Evolutionary conservation across 495 filamentous ascomycete genomes (phyloP).

Genomic region (Daldinia bambusicola): DNA sequence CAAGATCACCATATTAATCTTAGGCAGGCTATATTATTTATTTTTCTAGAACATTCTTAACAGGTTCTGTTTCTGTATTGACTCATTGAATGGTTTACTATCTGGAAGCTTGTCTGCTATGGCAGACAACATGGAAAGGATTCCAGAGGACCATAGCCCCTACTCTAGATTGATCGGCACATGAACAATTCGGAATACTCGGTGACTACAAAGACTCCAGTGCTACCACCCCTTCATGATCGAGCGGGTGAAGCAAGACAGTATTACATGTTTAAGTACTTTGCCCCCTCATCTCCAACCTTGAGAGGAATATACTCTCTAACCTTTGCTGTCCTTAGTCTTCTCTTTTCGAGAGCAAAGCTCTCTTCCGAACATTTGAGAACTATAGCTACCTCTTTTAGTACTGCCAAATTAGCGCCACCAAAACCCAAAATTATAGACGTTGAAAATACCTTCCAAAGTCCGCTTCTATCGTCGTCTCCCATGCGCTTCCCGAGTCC

Average conservation of each 20-base stretch:
- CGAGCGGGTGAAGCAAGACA: background rate
- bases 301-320: background rate
- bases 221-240: slow-evolving; percentile 4
- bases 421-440: background rate
- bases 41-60: no score
- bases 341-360: background rate
- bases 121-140: no score
- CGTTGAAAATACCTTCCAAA: background rate
- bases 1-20: background rate
- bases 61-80: no score
- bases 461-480: background rate
- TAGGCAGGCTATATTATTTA: no score
- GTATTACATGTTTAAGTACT: background rate
- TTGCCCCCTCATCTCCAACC: background rate
- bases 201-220: slow-evolving; percentile 7
- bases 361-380: background rate
- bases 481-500: background rate
- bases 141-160: no score
- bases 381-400: no score
- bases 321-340: background rate
- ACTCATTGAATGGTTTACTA: no score
- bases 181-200: background rate
- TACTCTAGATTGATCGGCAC: background rate
- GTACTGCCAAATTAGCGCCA: no score
- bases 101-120: no score